A percentile compares a stretch with the other conserved stretches of the same genome.
Evolutionary conservation across 108 stramenopile genomes (phyloP).

Genomic region (Conticribra guillardii): DNA sequence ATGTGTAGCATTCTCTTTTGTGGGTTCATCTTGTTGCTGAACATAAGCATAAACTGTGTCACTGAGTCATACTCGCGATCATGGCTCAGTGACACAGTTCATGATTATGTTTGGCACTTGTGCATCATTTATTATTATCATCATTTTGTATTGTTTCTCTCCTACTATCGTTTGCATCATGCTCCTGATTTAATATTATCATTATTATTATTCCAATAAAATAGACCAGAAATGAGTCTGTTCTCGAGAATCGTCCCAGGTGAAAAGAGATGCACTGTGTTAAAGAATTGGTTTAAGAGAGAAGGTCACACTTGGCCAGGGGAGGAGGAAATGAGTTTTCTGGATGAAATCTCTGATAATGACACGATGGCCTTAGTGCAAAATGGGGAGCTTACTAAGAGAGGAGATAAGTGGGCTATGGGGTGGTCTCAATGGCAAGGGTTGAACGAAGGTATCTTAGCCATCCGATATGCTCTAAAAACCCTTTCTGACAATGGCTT

Average conservation of each 20-base stretch:
- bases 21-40: no score
- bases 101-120: no score
- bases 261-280: slow-evolving; percentile 37
- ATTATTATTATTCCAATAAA: not conserved
- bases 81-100: no score
- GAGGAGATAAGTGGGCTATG: slow-evolving; percentile 12
- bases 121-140: no score
- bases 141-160: no score
- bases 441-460: slow-evolving; percentile 44
- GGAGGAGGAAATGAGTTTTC: slow-evolving; percentile 30
- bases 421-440: slow-evolving; percentile 46
- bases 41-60: no score
- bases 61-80: no score
- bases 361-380: slow-evolving; percentile 14
- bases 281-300: slow-evolving; percentile 46
- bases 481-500: slow-evolving; percentile 40
- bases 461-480: slow-evolving; percentile 38
- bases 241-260: slow-evolving; percentile 43
- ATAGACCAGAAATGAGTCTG: slow-evolving; percentile 39
- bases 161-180: no score
- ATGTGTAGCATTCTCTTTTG: no score
- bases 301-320: slow-evolving; percentile 22
- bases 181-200: not conserved
- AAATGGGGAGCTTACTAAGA: slow-evolving; percentile 24
- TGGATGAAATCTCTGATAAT: slow-evolving; percentile 19